These are phyloP conservation scores for Podila minutissima DNA, from an alignment of 192 early-diverging fungal species.

Conservation along the genomic window DNA sequence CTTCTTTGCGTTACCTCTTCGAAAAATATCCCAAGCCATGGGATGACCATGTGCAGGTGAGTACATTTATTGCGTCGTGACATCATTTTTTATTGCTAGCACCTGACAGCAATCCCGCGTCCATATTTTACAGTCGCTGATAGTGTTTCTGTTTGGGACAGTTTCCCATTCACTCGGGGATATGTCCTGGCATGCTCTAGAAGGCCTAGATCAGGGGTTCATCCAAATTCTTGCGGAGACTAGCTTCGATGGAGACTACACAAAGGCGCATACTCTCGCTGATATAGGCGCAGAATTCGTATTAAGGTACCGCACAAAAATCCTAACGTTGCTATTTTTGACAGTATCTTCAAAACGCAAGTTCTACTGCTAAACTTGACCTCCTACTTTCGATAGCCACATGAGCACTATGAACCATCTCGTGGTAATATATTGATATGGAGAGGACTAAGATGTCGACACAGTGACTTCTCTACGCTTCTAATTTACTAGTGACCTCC, in stretches of 20 bases:
- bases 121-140: conserved; percentile 50
- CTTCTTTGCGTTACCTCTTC: conserved; percentile 62
- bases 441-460: not conserved
- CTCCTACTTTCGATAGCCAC: conserved; percentile 9
- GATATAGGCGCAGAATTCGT: conserved; percentile 76
- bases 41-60: conserved; percentile 54
- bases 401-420: conserved; percentile 45
- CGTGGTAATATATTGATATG: conserved; percentile 2
- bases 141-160: conserved; percentile 72
- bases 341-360: not conserved
- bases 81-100: not conserved
- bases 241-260: conserved; percentile 59
- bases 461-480: not conserved
- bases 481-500: not conserved
- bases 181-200: conserved; percentile 72
- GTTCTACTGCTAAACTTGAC: not conserved
- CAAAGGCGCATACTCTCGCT: conserved; percentile 63
- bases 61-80: not conserved
- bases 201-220: conserved; percentile 65
- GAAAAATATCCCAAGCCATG: conserved; percentile 66
- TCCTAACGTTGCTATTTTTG: conserved; percentile 10
- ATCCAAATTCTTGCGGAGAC: conserved; percentile 61
- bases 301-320: conserved; percentile 51
- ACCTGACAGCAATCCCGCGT: conserved; percentile 5
- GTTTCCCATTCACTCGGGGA: conserved; percentile 78